Percentiles rank a stretch among this genome's conserved stretches.
These are phyloP conservation scores for Pseudonitzschia pungens DNA, from an alignment of 108 stramenopile species.

Conservation along the genomic window DNA sequence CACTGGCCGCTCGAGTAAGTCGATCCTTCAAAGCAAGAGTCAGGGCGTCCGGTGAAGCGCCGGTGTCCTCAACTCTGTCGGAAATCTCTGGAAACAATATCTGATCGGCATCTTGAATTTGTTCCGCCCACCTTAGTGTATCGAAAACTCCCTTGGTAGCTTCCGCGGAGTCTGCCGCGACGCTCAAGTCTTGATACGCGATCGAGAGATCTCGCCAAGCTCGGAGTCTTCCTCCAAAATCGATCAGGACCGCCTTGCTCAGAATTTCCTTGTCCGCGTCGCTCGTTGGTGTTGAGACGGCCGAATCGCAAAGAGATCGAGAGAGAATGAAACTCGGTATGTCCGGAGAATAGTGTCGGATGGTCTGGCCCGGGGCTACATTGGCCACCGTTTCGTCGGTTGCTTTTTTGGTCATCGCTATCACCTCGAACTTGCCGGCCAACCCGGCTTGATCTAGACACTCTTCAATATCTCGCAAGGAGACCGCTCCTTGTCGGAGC, in stretches of 20 bases:
- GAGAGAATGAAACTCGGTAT: conserved; percentile 79
- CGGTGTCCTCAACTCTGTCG: conserved; percentile 15
- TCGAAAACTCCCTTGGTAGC: conserved; percentile 82
- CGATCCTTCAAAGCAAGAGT: conserved; percentile 76
- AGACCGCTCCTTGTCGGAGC: conserved; percentile 80
- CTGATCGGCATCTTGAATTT: conserved; percentile 48
- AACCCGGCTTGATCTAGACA: conserved; percentile 48
- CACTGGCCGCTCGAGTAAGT: conserved; percentile 85
- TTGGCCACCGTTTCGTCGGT: conserved; percentile 56
- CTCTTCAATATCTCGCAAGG: conserved; percentile 43
- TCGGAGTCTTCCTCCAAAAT: conserved; percentile 70
- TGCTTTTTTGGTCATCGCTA: conserved; percentile 27
- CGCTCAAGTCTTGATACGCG: conserved; percentile 80
- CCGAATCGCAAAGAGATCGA: conserved; percentile 7
- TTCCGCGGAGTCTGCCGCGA: conserved; percentile 49
- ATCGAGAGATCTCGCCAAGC: conserved; percentile 51
- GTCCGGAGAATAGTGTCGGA: conserved; percentile 97
- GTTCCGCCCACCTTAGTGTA: conserved; percentile 88
- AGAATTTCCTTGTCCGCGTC: conserved; percentile 35
- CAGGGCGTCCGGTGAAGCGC: conserved; percentile 49
- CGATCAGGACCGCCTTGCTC: conserved; percentile 70
- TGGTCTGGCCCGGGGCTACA: conserved; percentile 91
- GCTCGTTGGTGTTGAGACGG: background rate
- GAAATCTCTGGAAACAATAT: conserved; percentile 74
- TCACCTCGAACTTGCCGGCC: conserved; percentile 45